A percentile compares a stretch with the other conserved stretches of the same genome.
Conservation (phyloP, 2,329 filamentous ascomycete species). For the Tympanopsis confertula region DNA sequence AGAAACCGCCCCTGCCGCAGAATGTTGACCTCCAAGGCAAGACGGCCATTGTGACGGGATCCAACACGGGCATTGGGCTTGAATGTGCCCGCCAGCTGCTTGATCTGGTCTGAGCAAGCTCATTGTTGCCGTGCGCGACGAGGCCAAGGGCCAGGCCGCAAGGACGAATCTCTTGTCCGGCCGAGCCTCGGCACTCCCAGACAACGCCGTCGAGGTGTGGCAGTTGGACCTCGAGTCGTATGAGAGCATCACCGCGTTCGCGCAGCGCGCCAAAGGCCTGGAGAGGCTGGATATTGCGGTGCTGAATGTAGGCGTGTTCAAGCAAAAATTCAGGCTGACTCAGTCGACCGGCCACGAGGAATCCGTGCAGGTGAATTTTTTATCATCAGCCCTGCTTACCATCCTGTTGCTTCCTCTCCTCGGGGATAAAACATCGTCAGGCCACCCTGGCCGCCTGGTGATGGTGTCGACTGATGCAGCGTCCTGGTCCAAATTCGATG, state of each 20-base stretch:
- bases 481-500: constrained; percentile 7
- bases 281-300: constrained; percentile 28
- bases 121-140: constrained; percentile 32
- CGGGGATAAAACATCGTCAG: constrained; percentile 9
- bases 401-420: constrained; percentile 18
- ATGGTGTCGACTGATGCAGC: constrained; percentile 17
- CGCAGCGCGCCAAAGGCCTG: constrained; percentile 17
- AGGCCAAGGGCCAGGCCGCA: constrained; percentile 27
- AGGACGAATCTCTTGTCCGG: not conserved
- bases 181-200: constrained; percentile 16
- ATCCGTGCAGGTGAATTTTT: constrained; percentile 25
- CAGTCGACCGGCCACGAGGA: constrained; percentile 22
- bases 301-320: constrained; percentile 27
- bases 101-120: constrained; percentile 24
- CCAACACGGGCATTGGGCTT: constrained; percentile 35
- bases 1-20: not conserved
- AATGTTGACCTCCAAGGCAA: constrained; percentile 16
- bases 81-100: constrained; percentile 27
- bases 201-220: constrained; percentile 32
- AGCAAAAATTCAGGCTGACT: constrained; percentile 7
- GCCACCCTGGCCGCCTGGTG: constrained; percentile 12
- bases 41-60: constrained; percentile 34
- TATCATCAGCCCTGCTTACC: constrained; percentile 19
- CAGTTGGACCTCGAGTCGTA: constrained; percentile 34
- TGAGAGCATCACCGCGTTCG: constrained; percentile 29